Evolutionary conservation across 306 rosid species (phyloP).

Genomic region (Mimosa bimucronata): DNA sequence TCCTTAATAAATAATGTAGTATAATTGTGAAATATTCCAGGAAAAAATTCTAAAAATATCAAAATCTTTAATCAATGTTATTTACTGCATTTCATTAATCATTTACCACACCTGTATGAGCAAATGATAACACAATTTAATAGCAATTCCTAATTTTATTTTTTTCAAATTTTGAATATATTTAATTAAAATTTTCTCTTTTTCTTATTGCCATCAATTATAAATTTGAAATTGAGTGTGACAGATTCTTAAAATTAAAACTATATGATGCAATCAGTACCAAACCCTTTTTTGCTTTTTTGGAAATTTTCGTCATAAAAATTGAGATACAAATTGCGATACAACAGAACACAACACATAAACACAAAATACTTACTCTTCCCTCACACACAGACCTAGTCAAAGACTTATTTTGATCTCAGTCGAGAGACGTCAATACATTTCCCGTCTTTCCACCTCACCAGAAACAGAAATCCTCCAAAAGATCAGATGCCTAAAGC

Average conservation of each 20-base stretch:
- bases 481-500: constrained; percentile 28
- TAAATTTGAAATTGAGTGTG: not conserved
- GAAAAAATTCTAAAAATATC: too few relatives aligned
- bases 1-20: too few relatives aligned
- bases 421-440: constrained; percentile 42
- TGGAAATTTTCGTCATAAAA: not conserved
- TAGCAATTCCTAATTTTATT: too few relatives aligned
- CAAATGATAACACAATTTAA: too few relatives aligned
- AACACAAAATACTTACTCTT: not conserved
- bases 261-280: not conserved
- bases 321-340: too few relatives aligned
- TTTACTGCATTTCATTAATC: too few relatives aligned
- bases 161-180: too few relatives aligned
- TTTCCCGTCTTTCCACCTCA: constrained; percentile 33
- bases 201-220: not conserved
- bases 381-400: constrained; percentile 30
- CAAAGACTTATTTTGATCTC: constrained; percentile 49
- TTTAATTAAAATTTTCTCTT: too few relatives aligned
- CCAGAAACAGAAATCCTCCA: constrained; percentile 33
- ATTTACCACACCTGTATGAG: too few relatives aligned
- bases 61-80: too few relatives aligned
- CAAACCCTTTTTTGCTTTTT: not conserved
- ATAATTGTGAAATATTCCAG: too few relatives aligned
- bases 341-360: constrained; percentile 1
- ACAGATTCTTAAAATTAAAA: not conserved